Percentiles rank a stretch among this genome's conserved stretches.
phyloP scores from a whole-genome alignment of 2,329 filamentous ascomycete genomes.

The Colletotrichum sp. region DNA sequence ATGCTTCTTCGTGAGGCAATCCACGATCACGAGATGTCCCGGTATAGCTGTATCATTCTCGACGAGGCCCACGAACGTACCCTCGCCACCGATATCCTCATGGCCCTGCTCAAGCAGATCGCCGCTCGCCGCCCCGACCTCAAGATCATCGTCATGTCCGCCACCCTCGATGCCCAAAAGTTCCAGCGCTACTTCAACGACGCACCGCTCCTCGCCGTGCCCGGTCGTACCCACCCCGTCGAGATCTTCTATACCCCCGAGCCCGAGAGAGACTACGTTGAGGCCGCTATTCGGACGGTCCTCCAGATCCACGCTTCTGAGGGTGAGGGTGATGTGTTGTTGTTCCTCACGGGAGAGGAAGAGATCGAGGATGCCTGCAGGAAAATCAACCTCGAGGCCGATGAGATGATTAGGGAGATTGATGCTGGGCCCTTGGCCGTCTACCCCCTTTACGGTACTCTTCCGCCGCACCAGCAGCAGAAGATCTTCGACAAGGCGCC shows the following conservation, averaged over 20 bases:
- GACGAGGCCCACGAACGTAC: slow-evolving; percentile 99
- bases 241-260: slow-evolving; percentile 99
- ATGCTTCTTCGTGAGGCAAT: slow-evolving; percentile 97
- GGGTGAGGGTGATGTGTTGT: slow-evolving; percentile 86
- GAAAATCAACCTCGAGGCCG: slow-evolving; percentile 88
- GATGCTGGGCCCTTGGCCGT: slow-evolving; percentile 89
- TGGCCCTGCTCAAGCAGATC: slow-evolving; percentile 94
- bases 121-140: slow-evolving; percentile 82
- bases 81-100: slow-evolving; percentile 94
- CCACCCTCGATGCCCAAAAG: slow-evolving; percentile 95
- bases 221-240: slow-evolving; percentile 93
- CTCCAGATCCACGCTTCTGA: slow-evolving; percentile 96
- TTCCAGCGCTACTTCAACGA: slow-evolving; percentile 98
- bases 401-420: slow-evolving; percentile 90
- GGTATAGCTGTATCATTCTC: slow-evolving; percentile 97
- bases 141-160: slow-evolving; percentile 99
- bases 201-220: slow-evolving; percentile 90
- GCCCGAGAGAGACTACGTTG: slow-evolving; percentile 94
- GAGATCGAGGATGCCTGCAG: slow-evolving; percentile 97
- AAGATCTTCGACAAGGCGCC: slow-evolving; percentile 93
- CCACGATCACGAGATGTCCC: slow-evolving; percentile 88
- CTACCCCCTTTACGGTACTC: slow-evolving; percentile 91
- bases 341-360: slow-evolving; percentile 97
- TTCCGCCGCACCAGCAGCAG: slow-evolving; percentile 93
- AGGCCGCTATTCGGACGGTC: slow-evolving; percentile 92